Base-by-base conservation (phyloP, 1,139 yeast species). In the Blastobotrys persicus region DNA sequence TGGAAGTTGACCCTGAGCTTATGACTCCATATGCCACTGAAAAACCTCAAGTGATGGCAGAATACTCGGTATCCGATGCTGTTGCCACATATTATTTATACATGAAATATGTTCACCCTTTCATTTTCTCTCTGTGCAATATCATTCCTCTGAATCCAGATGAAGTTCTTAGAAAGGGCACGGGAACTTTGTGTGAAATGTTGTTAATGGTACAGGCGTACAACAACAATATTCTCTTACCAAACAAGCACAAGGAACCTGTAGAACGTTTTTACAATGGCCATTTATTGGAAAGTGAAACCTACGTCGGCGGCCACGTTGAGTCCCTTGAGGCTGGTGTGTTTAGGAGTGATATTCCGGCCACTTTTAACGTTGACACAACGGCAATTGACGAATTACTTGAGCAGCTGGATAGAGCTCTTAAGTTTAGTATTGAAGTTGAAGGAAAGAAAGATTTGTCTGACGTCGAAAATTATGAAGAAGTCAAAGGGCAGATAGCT, bases 121-220 rank as follows among this genome's bases (percentile, higher is more conserved):
- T 94, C 70, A 86, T 94, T 61, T 91, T 94, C 65, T 94, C 98
- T 2, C 79, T 94, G 54, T 91, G 98, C 69, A 88, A 95, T 12
- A 92, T 94, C 65, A 81, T 94, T 70, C 99, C 99, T 0, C 73
- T 94, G 58, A 89, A 91, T 60, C 98, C 98, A 0, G 99, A 94
- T 68, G 98, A 94, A 67, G 95, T 88, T 28, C 73, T 94, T 50
- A 75, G 98, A 62, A 94, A 94, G 67, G 99, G 99, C 64, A 94
- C 99, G 0, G 99, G 99, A 65, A 94, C 99, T 12, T 75, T 94
- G 52, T 94, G 99, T 75, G 99, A 94, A 67, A 94, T 94, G 98
- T 75, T 94, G 56, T 72, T 94, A 51, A 88, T 88, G 92, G 99
- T 94, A 23, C 97, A 94, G 67, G 98, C 98, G 0, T 92, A 87